Evolutionary conservation across 1,139 yeast species (phyloP).

Genomic region (Geotrichum phurueaensis): DNA sequence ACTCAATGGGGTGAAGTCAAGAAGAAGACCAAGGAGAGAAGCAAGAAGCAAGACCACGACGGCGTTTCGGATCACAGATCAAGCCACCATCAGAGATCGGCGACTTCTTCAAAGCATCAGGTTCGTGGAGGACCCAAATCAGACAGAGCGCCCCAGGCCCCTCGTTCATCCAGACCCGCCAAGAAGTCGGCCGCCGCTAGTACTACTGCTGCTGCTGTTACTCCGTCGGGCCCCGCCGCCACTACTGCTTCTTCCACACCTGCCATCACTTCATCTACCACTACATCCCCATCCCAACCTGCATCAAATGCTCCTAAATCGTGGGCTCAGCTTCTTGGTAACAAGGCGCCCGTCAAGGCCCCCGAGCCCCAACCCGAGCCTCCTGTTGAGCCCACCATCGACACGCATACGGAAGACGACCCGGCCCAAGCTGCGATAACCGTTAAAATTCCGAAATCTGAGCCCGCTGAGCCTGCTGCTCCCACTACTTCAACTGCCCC

Average conservation of each 20-base stretch:
- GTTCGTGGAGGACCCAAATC: constrained; percentile 19
- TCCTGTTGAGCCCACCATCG: constrained; percentile 15
- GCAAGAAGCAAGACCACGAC: constrained; percentile 27
- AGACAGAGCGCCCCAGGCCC: constrained; percentile 11
- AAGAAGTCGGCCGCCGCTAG: constrained; percentile 16
- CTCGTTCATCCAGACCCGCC: constrained; percentile 14
- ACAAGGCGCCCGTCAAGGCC: constrained; percentile 16
- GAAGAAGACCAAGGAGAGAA: constrained; percentile 47
- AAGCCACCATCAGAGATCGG: constrained; percentile 7
- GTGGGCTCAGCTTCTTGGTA: constrained; percentile 28
- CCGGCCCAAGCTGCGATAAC: constrained; percentile 15
- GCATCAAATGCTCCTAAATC: constrained; percentile 27
- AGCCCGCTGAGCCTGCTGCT: constrained; percentile 9
- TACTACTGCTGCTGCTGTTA: constrained; percentile 24
- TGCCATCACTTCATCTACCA: constrained; percentile 19
- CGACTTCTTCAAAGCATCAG: constrained; percentile 12
- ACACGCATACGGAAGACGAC: constrained; percentile 15
- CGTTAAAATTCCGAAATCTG: constrained; percentile 18
- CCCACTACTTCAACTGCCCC: constrained; percentile 4
- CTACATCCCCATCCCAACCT: constrained; percentile 25
- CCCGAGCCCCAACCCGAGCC: constrained; percentile 11
- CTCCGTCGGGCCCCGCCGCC: constrained; percentile 15
- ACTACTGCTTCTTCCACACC: constrained; percentile 21
- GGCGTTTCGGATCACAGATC: constrained; percentile 11
- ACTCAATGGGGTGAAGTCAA: constrained; percentile 60